phyloP scores from a whole-genome alignment of 306 rosid genomes.

The Rosa rugosa region DNA sequence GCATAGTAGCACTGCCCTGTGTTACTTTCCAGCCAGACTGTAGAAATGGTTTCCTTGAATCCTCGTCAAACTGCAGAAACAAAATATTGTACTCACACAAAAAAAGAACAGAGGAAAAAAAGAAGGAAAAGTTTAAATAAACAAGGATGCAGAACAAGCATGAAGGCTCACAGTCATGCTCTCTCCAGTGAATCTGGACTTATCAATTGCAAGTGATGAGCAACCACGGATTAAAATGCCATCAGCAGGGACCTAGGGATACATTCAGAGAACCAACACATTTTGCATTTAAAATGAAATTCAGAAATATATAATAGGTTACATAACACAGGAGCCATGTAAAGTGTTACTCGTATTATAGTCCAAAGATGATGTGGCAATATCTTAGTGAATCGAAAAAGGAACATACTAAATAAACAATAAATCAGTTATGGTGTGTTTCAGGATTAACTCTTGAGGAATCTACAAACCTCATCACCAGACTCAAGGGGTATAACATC shows the following conservation, averaged over 20 bases:
- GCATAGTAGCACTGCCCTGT: background rate
- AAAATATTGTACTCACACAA: no score
- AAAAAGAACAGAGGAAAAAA: conserved; percentile 15
- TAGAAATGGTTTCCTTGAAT: background rate
- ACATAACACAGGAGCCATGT: background rate
- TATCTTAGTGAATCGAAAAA: background rate
- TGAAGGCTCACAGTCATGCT: conserved; percentile 77
- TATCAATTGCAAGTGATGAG: conserved; percentile 91
- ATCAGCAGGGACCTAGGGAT: conserved; percentile 83
- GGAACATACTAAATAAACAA: background rate
- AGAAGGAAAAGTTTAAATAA: background rate
- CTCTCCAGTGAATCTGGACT: conserved; percentile 98
- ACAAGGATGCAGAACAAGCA: conserved; percentile 12
- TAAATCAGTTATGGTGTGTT: background rate
- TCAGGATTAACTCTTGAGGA: background rate
- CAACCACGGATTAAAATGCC: conserved; percentile 77
- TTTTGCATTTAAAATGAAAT: conserved; percentile 15
- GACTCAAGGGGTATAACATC: conserved; percentile 84
- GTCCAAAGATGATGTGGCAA: background rate
- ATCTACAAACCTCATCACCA: conserved; percentile 69
- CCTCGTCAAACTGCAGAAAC: background rate
- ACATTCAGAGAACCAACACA: conserved; percentile 15
- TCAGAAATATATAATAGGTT: conserved; percentile 1
- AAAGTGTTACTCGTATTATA: no score
- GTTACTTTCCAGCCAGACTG: background rate